Conservation (phyloP, 2,329 filamentous ascomycete species). For the Pseudogymnoascus sp. region DNA sequence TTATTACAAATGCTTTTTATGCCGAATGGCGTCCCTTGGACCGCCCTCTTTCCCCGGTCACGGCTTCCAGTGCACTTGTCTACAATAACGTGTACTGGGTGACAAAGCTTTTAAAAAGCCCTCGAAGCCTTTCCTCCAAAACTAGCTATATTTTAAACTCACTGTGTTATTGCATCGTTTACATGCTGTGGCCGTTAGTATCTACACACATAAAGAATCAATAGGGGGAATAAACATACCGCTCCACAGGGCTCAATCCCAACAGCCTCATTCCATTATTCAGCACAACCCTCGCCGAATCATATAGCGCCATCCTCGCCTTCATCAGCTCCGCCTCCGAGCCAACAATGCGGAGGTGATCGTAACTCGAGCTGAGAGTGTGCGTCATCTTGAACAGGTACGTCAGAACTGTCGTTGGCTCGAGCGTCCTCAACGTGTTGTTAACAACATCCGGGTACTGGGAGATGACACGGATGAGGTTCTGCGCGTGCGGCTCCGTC, state of each 20-base stretch:
- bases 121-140: not conserved
- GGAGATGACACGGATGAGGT: slow-evolving; percentile 67
- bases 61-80: not conserved
- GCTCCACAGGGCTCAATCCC: slow-evolving; percentile 70
- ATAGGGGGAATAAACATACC: slow-evolving; percentile 25
- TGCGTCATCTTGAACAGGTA: slow-evolving; percentile 88
- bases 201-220: not conserved
- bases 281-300: slow-evolving; percentile 66
- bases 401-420: slow-evolving; percentile 58
- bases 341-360: slow-evolving; percentile 74
- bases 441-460: slow-evolving; percentile 81
- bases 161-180: not conserved
- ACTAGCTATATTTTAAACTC: not conserved
- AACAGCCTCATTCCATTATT: slow-evolving; percentile 77
- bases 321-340: slow-evolving; percentile 64
- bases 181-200: not conserved
- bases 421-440: slow-evolving; percentile 78
- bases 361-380: slow-evolving; percentile 70
- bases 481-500: slow-evolving; percentile 62
- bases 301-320: slow-evolving; percentile 72
- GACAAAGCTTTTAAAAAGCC: not conserved
- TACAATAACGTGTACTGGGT: not conserved
- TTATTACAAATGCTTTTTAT: slow-evolving; percentile 4
- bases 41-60: not conserved
- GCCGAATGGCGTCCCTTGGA: not conserved